Conservation (phyloP, 2,329 filamentous ascomycete species). For the Penicillium sp. region DNA sequence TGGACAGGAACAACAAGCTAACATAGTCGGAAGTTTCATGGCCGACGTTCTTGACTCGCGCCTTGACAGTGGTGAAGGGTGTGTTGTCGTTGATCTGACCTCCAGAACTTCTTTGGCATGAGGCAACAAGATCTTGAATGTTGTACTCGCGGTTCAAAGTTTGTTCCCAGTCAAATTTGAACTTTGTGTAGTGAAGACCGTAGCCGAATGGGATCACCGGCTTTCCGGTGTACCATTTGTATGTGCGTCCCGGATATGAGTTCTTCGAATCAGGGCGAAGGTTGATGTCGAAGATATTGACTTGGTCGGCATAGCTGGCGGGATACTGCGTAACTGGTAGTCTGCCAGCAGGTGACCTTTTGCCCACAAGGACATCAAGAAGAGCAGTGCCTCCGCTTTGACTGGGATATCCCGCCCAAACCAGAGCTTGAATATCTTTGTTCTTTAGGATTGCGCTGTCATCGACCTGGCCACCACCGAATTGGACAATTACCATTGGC, state of each 20-base stretch:
- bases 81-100: neutral
- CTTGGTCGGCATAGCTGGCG: slow-evolving; percentile 48
- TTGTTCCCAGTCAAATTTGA: slow-evolving; percentile 26
- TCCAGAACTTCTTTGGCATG: slow-evolving; percentile 1
- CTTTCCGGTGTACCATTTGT: slow-evolving; percentile 46
- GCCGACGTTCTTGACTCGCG: slow-evolving; percentile 8
- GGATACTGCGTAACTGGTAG: slow-evolving; percentile 45
- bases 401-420: slow-evolving; percentile 50
- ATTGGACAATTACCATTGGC: slow-evolving; percentile 41
- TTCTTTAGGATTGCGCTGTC: slow-evolving; percentile 42
- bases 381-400: slow-evolving; percentile 47
- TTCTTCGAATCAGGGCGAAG: slow-evolving; percentile 36
- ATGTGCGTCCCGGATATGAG: slow-evolving; percentile 44
- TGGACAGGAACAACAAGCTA: slow-evolving; percentile 17
- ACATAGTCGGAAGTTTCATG: slow-evolving; percentile 16
- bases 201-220: slow-evolving; percentile 46
- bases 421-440: slow-evolving; percentile 39
- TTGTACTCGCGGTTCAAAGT: slow-evolving; percentile 7
- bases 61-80: slow-evolving; percentile 5
- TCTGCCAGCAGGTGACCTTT: slow-evolving; percentile 44
- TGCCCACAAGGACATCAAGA: slow-evolving; percentile 45
- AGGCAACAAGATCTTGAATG: slow-evolving; percentile 1
- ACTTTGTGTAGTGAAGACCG: slow-evolving; percentile 50
- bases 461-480: slow-evolving; percentile 47
- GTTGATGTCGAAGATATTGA: slow-evolving; percentile 44